phyloP scores from a whole-genome alignment of 768 basidiomycete genomes.

The Kwoniella sp. region DNA sequence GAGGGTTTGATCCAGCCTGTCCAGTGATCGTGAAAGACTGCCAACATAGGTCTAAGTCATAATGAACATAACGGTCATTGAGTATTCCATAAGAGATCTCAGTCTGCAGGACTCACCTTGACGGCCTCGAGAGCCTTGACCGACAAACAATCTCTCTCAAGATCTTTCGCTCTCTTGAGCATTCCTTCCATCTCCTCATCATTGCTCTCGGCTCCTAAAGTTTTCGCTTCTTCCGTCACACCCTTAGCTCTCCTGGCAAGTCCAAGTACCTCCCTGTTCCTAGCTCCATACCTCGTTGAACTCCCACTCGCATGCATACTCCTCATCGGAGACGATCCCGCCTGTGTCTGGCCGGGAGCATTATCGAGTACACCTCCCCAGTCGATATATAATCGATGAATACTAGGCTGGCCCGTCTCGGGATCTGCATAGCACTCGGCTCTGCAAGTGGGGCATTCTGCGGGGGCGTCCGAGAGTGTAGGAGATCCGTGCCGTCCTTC shows the following conservation, averaged over 20 bases:
- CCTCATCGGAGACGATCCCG: background rate
- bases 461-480: slow-evolving; percentile 32
- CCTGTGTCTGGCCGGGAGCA: background rate
- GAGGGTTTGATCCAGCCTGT: slow-evolving; percentile 23
- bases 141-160: slow-evolving; percentile 32
- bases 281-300: background rate
- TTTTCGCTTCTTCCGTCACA: slow-evolving; percentile 27
- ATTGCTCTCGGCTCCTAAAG: slow-evolving; percentile 20
- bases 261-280: slow-evolving; percentile 30
- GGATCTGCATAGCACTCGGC: slow-evolving; percentile 40
- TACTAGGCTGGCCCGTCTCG: slow-evolving; percentile 36
- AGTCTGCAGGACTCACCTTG: slow-evolving; percentile 28
- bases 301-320: background rate
- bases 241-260: slow-evolving; percentile 40
- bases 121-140: slow-evolving; percentile 31
- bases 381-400: slow-evolving; percentile 41
- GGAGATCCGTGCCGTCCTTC: slow-evolving; percentile 23
- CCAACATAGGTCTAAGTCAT: slow-evolving; percentile 39
- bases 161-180: slow-evolving; percentile 23
- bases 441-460: slow-evolving; percentile 41
- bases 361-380: slow-evolving; percentile 14
- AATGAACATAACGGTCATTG: background rate
- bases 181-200: slow-evolving; percentile 29
- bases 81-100: background rate
- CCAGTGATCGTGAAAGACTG: slow-evolving; percentile 26